Base-by-base conservation (phyloP, 2,329 filamentous ascomycete species). In the Nigrospora oryzae region DNA sequence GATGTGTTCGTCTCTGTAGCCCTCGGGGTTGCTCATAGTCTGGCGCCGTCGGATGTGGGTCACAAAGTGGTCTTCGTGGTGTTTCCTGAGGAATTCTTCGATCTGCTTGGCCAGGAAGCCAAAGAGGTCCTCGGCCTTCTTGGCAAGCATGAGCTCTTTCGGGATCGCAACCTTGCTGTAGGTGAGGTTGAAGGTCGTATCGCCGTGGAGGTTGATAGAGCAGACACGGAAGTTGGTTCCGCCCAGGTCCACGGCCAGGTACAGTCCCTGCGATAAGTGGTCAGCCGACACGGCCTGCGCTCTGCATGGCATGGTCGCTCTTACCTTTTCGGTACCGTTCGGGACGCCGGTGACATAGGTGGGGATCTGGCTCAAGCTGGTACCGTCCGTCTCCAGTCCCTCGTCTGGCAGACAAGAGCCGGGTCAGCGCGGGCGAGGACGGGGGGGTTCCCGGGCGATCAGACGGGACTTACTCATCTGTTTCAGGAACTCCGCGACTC, bases 211-310 rank as follows among this genome's bases (percentile, higher is more conserved):
- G 56, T 87, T 79, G 59, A 98, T 86, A 37, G 91, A 96, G 71
- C 93, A 98, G 59, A 98, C 93, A 56, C 93, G 86, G 68, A 97
- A 95, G 71, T 98, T 98, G 52, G 93, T 98, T 57, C 93, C 93
- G 50, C 93, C 93, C n/a, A 98, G 78, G 61, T 98, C 93, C 52
- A 98, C 90, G 35, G 93, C 91, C 61, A 98, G 82, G 69, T 96
- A 98, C 35, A 96, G 74, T 40, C 93, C 93, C 89, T 94, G 56
- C n/a, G 38, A 42, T 3, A 11, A 19, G 6, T 19, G 31, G 11
- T 41, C 11, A 41, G 31, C 15, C 6, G n/a, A n/a, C 16, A 16
- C 23, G 31, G n/a, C 32, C 19, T 28, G 8, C 8, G 23, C 16
- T 34, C 15, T 41, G 11, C 23, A 34, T 34, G 32, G 19, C 5